Evolutionary conservation across 208 protist species (phyloP), one percentile per base, ranked within the genome.

Genomic region (Zelonia costaricensis): DNA sequence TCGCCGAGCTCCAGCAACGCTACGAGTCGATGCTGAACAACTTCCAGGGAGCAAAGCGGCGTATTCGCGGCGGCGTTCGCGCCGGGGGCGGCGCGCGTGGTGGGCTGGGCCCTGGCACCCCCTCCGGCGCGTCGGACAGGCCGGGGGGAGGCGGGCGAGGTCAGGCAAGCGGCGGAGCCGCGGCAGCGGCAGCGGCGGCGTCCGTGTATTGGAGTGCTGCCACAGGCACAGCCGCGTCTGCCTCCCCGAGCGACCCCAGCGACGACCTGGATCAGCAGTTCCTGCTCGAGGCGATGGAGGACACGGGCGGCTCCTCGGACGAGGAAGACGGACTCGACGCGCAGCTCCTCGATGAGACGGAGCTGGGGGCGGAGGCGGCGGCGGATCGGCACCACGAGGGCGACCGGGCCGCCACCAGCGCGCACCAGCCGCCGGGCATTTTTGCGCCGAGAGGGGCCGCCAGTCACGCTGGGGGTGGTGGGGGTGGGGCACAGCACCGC

Each of bases 11-110:
- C 57, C 63, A 76, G 16, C 56, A 12, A 58, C 72, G 78, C 12
- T 84, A 84, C 59, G 69, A 68, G 15, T 59, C 74, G 59, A 57
- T 84, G 68, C 49, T 80, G 49, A 56, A 74, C 13, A 79, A 80
- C 48, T 71, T 67, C 30, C 51, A 59, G 20, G 78, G 78, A 12
- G 78, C 73, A 1, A 84, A 84, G 35, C 78, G 64, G 12, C 25
- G 44, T 0, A 71, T 71, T 15, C 45, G 39, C 30, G 59, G 16
- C 28, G 30, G 56, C n/a, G 6, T 35, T 20, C 23, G 23, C 15
- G 18, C 22, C 33, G 15, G 30, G 4, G 2, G 16, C n/a, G 8
- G 22, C 18, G 39, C 16, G 47, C n/a, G n/a, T n/a, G n/a, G n/a
- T n/a, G n/a, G n/a, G n/a, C 28, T 36, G 31, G 12, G 49, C 20